Evolutionary conservation across 768 basidiomycete species (phyloP), one percentile per base, ranked within the genome.

Genomic region (Amanita pseudoporphyria): DNA sequence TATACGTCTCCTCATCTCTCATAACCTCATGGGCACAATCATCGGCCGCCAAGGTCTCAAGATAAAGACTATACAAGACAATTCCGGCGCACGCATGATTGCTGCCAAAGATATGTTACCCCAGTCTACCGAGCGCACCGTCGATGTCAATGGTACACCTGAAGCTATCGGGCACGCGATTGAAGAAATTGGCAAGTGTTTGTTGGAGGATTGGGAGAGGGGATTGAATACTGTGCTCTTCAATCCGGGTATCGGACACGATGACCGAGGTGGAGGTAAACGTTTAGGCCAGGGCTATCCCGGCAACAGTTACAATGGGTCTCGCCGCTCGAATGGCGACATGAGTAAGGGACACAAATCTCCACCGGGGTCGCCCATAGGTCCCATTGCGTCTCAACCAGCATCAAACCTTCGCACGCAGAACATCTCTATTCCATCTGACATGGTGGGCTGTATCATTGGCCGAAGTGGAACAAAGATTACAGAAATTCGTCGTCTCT

Each of bases 91-190:
- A 16, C 87, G 96, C 49, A 99, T 99, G 94, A 87, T 97, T 49
- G 96, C 96, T 38, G 89, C 90, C 53, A 98, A 98, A 68, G 96
- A 98, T 62, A 97, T 98, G 87, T 79, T 99, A 39, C 94, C 96
- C 28, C 96, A 98, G 68, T 98, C 95, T 28, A 99, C 96, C 41
- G 96, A 99, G 68, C 90, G 96, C 56, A 87, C 98, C 59, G 96
- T 99, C 49, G 96, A 98, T 67, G 90, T 99, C 41, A 91, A 97
- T 62, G 96, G 96, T 36, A 73, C 91, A 30, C 83, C 92, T 33
- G 94, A 96, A 52, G 74, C 89, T 41, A 97, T 99, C 62, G 85
- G 89, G 46, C 83, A 83, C 59, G 96, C 96, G 36, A 85, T 99
- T 42, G 82, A 86, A 64, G 94, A 99, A 67, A 97, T 99, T 67